These are phyloP conservation scores for Sanghuangporus weigelae DNA, from an alignment of 1,284 basidiomycete genomes.

Conservation along the genomic window DNA sequence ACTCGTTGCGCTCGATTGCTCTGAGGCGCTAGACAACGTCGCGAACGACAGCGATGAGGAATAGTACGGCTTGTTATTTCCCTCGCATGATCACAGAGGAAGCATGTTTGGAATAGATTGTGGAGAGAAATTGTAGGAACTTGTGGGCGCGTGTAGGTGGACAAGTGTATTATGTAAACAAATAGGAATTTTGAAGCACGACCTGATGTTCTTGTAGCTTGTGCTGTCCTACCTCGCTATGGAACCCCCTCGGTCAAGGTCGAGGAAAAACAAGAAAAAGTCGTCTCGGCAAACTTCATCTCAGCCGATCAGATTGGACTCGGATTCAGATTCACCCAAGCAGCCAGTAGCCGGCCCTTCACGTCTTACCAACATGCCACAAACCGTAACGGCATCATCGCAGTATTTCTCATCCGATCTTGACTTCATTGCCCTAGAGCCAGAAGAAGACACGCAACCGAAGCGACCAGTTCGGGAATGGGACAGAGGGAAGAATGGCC, in stretches of 20 bases:
- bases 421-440: slow-evolving; percentile 16
- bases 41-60: neutral
- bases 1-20: neutral
- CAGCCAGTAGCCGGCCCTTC: slow-evolving; percentile 13
- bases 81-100: neutral
- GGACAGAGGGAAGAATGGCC: slow-evolving; percentile 5
- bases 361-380: neutral
- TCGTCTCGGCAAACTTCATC: slow-evolving; percentile 8
- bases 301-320: neutral
- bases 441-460: neutral
- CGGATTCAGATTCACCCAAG: neutral
- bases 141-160: neutral
- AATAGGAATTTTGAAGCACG: neutral
- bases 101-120: neutral
- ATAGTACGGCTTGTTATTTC: neutral
- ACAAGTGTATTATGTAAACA: neutral
- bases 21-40: neutral
- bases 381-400: neutral
- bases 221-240: neutral
- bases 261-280: slow-evolving; percentile 10
- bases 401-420: neutral
- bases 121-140: neutral
- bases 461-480: slow-evolving; percentile 1
- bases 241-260: neutral
- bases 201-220: neutral